phyloP scores from a whole-genome alignment of 2,329 filamentous ascomycete species.

The Neofusicoccum sp. region DNA sequence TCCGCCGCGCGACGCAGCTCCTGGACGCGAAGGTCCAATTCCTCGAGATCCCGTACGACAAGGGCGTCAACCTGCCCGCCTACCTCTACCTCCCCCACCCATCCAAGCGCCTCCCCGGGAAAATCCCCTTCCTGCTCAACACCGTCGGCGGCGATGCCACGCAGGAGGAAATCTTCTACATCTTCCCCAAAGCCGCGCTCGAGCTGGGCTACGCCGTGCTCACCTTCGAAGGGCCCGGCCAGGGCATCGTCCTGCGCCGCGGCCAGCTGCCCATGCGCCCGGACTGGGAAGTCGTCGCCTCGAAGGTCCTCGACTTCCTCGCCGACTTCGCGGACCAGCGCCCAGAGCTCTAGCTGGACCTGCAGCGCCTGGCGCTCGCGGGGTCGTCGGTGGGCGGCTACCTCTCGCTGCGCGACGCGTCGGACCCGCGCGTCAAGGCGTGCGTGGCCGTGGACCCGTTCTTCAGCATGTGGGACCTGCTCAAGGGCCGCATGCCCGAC shows the following conservation, averaged over 20 bases:
- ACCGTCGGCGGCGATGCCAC: constrained; percentile 2
- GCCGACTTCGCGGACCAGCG: neutral
- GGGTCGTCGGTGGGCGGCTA: neutral
- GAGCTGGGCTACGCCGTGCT: constrained; percentile 5
- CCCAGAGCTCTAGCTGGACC: neutral
- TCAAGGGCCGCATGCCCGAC: no score
- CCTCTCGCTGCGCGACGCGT: neutral
- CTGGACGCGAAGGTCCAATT: neutral
- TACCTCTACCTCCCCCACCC: neutral
- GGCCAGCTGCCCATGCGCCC: neutral
- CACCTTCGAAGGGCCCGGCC: constrained; percentile 10
- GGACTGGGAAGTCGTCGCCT: neutral
- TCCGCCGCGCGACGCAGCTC: neutral
- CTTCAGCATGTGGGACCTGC: neutral
- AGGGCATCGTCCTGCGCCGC: neutral
- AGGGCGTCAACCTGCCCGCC: neutral
- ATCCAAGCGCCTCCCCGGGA: neutral
- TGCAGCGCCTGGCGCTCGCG: neutral
- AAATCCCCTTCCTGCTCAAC: neutral
- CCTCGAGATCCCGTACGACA: neutral
- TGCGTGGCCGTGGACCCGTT: neutral
- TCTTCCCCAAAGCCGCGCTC: neutral
- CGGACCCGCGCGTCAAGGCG: neutral
- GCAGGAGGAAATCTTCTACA: constrained; percentile 16
- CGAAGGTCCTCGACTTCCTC: neutral